A percentile compares a stretch with the other conserved stretches of the same genome.
Evolutionary conservation across 441 rosid genomes (phyloP).

Genomic region (Populus hybrid): DNA sequence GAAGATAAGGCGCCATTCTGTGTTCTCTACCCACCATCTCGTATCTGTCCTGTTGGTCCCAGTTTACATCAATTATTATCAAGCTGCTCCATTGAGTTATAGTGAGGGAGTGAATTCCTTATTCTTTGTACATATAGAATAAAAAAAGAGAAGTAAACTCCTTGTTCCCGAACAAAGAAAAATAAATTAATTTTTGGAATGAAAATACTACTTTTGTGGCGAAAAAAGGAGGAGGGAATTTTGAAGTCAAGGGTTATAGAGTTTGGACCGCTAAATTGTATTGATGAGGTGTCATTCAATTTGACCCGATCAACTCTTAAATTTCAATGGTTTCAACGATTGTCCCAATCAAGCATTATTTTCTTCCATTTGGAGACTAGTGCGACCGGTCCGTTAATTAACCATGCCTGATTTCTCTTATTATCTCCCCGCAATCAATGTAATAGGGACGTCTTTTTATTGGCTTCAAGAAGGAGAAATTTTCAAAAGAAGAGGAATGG

Average conservation of each 20-base stretch:
- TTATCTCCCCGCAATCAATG: neutral
- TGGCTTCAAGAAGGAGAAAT: too few relatives aligned
- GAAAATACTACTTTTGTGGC: neutral
- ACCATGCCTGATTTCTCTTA: neutral
- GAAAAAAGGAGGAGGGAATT: neutral
- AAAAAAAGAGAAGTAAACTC: too few relatives aligned
- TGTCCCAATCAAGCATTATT: neutral
- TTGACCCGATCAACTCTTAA: slow-evolving; percentile 6
- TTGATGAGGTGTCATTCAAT: neutral
- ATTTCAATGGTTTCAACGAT: neutral
- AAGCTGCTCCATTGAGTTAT: too few relatives aligned
- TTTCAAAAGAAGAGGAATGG: neutral
- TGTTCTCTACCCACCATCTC: neutral
- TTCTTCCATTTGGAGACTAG: neutral
- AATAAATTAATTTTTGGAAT: neutral
- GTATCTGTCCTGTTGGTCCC: too few relatives aligned
- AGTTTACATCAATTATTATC: too few relatives aligned
- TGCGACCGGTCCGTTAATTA: neutral
- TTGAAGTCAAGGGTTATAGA: neutral
- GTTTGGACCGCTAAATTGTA: neutral
- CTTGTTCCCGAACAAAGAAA: too few relatives aligned
- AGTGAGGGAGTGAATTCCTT: too few relatives aligned
- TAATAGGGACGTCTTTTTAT: too few relatives aligned
- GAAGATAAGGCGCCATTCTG: neutral
- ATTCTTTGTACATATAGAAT: too few relatives aligned